A percentile compares a stretch with the other conserved stretches of the same genome.
Conservation (phyloP, 106 monocot species). For the Platanthera guangdongensis region DNA sequence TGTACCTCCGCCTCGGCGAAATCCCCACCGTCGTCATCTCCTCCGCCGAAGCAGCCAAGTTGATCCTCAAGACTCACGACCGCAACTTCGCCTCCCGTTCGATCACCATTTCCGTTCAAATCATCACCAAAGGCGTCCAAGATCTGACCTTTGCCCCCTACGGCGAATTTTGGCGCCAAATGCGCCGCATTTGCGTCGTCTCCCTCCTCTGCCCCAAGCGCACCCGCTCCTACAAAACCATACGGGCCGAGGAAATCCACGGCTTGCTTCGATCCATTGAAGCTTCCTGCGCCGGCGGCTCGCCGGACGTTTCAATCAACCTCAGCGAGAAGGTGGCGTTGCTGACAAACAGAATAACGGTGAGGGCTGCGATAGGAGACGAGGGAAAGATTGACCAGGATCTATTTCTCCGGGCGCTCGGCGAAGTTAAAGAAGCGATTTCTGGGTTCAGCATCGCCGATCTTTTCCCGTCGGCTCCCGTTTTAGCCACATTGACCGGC, state of each 20-base stretch:
- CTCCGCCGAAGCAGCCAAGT: slow-evolving; percentile 3
- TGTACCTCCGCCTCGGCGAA: slow-evolving; percentile 18
- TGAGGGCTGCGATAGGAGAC: slow-evolving; percentile 7
- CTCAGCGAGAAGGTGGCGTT: not conserved
- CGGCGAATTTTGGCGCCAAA: not conserved
- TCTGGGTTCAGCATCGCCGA: slow-evolving; percentile 14
- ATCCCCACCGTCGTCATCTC: slow-evolving; percentile 7
- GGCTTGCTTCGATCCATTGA: not conserved
- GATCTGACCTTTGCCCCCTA: not conserved
- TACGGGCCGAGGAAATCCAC: not conserved
- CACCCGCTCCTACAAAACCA: not conserved
- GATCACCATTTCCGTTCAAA: not conserved
- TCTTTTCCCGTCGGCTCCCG: slow-evolving; percentile 18
- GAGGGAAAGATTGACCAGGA: not conserved
- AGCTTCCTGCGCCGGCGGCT: not conserved
- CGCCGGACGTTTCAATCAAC: not conserved
- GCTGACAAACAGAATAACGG: slow-evolving; percentile 1
- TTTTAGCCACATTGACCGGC: slow-evolving; percentile 2
- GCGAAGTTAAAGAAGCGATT: not conserved
- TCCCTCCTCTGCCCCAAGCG: not conserved
- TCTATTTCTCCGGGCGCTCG: not conserved
- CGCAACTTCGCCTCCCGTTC: slow-evolving; percentile 6
- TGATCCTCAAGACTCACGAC: slow-evolving; percentile 11
- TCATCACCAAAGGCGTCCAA: not conserved
- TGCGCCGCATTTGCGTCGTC: slow-evolving; percentile 4